Evolutionary conservation across 2,329 filamentous ascomycete genomes (phyloP), one percentile per base, ranked within the genome.

Genomic region (Zymoseptoria tritici): DNA sequence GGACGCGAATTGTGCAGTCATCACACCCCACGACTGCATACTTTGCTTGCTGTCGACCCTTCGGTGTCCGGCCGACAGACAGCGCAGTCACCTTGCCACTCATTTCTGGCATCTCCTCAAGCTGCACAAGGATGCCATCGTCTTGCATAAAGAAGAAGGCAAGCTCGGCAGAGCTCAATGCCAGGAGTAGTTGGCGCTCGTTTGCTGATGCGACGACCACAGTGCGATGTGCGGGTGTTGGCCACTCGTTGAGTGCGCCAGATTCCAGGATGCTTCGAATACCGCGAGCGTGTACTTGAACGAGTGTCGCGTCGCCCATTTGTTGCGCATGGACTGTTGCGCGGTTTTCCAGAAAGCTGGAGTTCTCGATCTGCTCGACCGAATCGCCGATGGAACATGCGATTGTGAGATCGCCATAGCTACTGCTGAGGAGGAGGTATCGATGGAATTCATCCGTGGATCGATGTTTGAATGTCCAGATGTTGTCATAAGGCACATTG

Each of bases 91-190:
- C 92, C 0, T 92, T 97, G 52, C 91, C 93, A 57, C 89, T 91
- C 89, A 99, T 94, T 69, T 95, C 89, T 68, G 91, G 91, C 73
- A 93, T 91, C 70, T 97, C 92, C 65, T 97, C 77, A 11, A 74
- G 66, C 59, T 73, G 71, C 20, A 71, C 89, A 66, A 97, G 96
- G 76, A 97, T 93, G 29, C 92, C 92, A 74, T 97, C 93, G 0
- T 85, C 83, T 70, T 97, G 94, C 85, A 97, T 93, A 73, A 99
- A 95, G 67, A 99, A 99, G 72, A 97, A 99, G 50, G 96, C 90
- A 64, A 99, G 93, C 74, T 99, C 94, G 46, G 93, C 93, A 8
- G 92, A 97, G 72, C 92, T 97, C 24, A 99, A 80, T 0, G 94
- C 94, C 55, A 97, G 87, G 3, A 91, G 91, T 24, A 99, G 90